These are phyloP conservation scores for Nakaseomyces uthaithaninus DNA, from an alignment of 1,139 yeast species.

Conservation along the genomic window DNA sequence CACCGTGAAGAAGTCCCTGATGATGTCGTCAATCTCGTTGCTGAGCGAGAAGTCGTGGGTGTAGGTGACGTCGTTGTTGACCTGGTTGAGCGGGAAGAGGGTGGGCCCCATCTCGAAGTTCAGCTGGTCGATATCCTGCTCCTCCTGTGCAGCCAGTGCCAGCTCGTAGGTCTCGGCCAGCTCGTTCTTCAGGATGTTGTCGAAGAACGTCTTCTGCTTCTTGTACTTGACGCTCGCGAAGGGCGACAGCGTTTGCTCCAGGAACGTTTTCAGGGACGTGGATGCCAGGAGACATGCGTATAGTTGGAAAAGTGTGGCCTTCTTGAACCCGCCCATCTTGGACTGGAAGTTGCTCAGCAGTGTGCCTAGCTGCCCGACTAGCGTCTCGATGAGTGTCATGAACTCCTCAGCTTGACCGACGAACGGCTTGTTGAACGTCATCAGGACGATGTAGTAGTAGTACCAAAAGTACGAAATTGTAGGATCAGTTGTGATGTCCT, in stretches of 20 bases:
- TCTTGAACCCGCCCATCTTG: constrained; percentile 22
- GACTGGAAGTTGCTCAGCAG: constrained; percentile 25
- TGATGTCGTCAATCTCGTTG: constrained; percentile 32
- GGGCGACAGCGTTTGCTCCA: constrained; percentile 12
- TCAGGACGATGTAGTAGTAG: constrained; percentile 48
- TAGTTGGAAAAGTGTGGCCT: constrained; percentile 28
- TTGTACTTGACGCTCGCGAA: constrained; percentile 11
- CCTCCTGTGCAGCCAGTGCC: constrained; percentile 24
- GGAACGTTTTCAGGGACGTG: constrained; percentile 17
- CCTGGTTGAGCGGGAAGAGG: constrained; percentile 16
- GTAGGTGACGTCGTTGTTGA: constrained; percentile 22
- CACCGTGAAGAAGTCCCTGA: constrained; percentile 19
- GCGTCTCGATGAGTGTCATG: constrained; percentile 23
- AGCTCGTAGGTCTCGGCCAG: constrained; percentile 25
- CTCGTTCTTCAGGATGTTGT: constrained; percentile 19
- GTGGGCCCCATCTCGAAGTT: constrained; percentile 5
- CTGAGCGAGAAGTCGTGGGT: constrained; percentile 31
- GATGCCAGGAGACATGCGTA: constrained; percentile 31
- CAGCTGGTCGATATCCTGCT: constrained; percentile 13
- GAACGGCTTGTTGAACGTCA: constrained; percentile 55
- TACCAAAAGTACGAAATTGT: constrained; percentile 48
- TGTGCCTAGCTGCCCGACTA: constrained; percentile 25
- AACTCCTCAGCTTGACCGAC: constrained; percentile 34
- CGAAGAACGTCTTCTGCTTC: constrained; percentile 22
- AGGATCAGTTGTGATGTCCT: constrained; percentile 37